Evolutionary conservation across 257 asterid genomes (phyloP).

Genomic region (Nicotiana noctiflora): DNA sequence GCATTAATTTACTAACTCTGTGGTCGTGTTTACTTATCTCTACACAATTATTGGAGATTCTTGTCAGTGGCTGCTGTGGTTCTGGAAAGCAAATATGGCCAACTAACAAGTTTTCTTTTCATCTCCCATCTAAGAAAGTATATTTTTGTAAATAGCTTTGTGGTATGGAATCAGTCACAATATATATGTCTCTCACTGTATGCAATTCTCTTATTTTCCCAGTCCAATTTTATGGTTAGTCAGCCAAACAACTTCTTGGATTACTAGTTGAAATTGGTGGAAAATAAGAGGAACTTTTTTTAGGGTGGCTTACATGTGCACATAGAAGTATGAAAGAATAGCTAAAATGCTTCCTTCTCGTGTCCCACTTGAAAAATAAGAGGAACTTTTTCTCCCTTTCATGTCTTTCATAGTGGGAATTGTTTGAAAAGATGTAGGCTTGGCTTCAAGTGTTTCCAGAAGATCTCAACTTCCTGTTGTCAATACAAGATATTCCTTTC

Average conservation of each 20-base stretch:
- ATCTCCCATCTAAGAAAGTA: not conserved
- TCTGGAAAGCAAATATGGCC: not conserved
- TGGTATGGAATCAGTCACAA: not conserved
- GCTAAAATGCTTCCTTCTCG: no score
- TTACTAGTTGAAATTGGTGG: no score
- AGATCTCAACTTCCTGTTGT: not conserved
- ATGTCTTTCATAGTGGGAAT: not conserved
- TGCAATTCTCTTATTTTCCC: not conserved
- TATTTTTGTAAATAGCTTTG: not conserved
- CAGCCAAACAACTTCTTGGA: no score
- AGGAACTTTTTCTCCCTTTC: no score
- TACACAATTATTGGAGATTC: not conserved
- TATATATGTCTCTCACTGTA: not conserved
- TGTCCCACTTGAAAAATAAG: no score
- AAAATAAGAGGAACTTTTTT: no score
- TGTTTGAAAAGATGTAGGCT: not conserved
- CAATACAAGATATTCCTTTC: not conserved
- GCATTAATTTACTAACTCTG: not conserved
- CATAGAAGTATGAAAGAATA: no score
- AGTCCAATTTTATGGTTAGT: no score
- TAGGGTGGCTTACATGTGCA: no score
- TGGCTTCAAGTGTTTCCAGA: not conserved
- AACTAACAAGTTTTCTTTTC: not conserved
- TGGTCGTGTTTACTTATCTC: not conserved
- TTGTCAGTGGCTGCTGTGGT: not conserved